phyloP scores from a whole-genome alignment of 371 early-diverging fungal genomes.

The Mucor piriformis region DNA sequence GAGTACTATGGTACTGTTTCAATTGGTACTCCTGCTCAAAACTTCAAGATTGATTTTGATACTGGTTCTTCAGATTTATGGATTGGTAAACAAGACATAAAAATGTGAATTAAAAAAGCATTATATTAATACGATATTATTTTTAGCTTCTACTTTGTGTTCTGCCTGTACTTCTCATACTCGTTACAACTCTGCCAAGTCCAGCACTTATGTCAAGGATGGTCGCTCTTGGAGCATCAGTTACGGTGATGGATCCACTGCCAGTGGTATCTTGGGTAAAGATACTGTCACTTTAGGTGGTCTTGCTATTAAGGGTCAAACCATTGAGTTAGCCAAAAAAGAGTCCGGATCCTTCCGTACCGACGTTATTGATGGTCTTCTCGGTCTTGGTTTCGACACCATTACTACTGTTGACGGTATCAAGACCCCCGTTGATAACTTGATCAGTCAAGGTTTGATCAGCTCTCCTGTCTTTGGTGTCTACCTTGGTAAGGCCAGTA shows the following conservation, averaged over 20 bases:
- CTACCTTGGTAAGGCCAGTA: conserved; percentile 31
- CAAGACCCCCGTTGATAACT: conserved; percentile 41
- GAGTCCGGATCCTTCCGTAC: conserved; percentile 12
- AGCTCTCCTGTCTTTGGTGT: conserved; percentile 38
- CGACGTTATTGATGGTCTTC: conserved; percentile 26
- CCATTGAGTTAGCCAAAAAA: conserved; percentile 27
- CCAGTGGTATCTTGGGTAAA: conserved; percentile 30
- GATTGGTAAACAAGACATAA: conserved; percentile 52
- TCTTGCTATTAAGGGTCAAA: conserved; percentile 26
- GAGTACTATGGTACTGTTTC: conserved; percentile 59
- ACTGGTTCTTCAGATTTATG: conserved; percentile 75
- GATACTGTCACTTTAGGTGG: conserved; percentile 32
- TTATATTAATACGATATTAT: too few species aligned
- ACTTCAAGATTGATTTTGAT: conserved; percentile 69
- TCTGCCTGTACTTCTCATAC: conserved; percentile 34
- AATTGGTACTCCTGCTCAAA: conserved; percentile 70
- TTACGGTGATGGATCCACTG: conserved; percentile 52
- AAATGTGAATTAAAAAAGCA: too few species aligned
- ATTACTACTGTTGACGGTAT: conserved; percentile 38
- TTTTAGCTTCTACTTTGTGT: too few species aligned
- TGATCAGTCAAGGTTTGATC: conserved; percentile 45
- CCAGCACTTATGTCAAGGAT: conserved; percentile 45
- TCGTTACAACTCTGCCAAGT: conserved; percentile 42
- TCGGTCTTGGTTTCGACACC: conserved; percentile 50
- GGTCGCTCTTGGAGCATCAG: conserved; percentile 47